Base-by-base conservation (phyloP, 805 yeast genomes). In the Cyberlindnera maclurae region DNA sequence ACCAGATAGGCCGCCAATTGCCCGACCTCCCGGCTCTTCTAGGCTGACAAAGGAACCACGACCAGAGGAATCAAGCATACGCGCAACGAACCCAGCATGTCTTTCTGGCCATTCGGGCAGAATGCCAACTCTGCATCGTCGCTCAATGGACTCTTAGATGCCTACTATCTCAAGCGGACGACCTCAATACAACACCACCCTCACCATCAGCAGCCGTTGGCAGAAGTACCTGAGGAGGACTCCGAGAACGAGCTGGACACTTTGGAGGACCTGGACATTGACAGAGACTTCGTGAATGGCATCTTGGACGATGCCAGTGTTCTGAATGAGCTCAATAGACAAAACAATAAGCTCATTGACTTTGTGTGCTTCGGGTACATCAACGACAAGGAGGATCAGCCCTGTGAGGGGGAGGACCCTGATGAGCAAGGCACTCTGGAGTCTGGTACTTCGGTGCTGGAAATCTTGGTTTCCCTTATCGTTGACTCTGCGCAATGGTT, bases 291-390 rank as follows among this genome's bases (percentile, higher is more conserved):
- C 42, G 64, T 68, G 12, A 60, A 62, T 43, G 45, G 51, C 32
- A 45, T 65, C 2, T 40, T 68, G 26, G 63, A 60, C 34, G 70
- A 67, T 43, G 52, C 62, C 1, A 62, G 59, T 35, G 47, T 68
- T n/a, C 46, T 67, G 34, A 61, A 46, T 37, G 63, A 60, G 37
- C 46, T 69, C 33, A 53, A 60, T 27, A 55, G 57, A 16, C 66
- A 65, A 47, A 65, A 67, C 44, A 62, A 60, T 39, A 69, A 67
- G 43, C 54, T 71, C 37, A 45, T 77, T 12, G 82, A 77, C 50
- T 63, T 77, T 40, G 58, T 77, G 24, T 68, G 78, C 42, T 59
- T 65, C 40, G 72, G 72, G 1, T 67, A 64, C 45, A 59, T 64
- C 18, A 44, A 47, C 18, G 51, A 49, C 3, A 15, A 28, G 8